These are phyloP conservation scores for Moringa oleifera DNA, from an alignment of 345 rosid genomes.

Conservation along the genomic window DNA sequence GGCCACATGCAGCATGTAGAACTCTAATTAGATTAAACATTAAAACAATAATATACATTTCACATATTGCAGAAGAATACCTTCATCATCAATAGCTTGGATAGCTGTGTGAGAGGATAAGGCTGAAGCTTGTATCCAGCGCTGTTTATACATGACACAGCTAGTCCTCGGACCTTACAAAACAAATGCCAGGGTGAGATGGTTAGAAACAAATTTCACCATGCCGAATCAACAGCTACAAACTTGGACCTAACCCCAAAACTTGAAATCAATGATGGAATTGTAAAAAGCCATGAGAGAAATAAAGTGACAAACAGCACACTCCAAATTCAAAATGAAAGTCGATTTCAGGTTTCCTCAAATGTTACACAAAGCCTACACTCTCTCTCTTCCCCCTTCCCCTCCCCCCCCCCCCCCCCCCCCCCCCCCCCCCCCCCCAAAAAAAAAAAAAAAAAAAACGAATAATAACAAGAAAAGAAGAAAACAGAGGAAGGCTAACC, in stretches of 20 bases:
- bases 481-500: background rate
- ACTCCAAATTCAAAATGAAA: background rate
- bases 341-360: background rate
- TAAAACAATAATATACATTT: background rate
- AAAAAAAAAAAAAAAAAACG: too few species aligned
- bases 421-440: too few species aligned
- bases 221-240: background rate
- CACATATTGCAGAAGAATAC: conserved; percentile 21
- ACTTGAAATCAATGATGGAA: background rate
- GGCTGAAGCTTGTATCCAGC: conserved; percentile 94
- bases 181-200: conserved; percentile 3
- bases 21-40: background rate
- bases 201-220: background rate
- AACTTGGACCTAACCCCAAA: background rate
- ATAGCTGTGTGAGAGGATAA: conserved; percentile 54
- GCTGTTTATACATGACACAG: conserved; percentile 58
- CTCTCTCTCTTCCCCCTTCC: too few species aligned
- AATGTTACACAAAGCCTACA: too few species aligned
- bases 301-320: background rate
- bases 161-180: conserved; percentile 57
- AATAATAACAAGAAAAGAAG: too few species aligned
- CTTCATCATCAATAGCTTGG: conserved; percentile 69
- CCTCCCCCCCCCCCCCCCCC: too few species aligned
- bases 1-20: conserved; percentile 12
- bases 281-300: background rate